Percentiles rank a stretch among this genome's conserved stretches.
phyloP scores from a whole-genome alignment of 2,329 filamentous ascomycete genomes.

The Beauveria sp. region DNA sequence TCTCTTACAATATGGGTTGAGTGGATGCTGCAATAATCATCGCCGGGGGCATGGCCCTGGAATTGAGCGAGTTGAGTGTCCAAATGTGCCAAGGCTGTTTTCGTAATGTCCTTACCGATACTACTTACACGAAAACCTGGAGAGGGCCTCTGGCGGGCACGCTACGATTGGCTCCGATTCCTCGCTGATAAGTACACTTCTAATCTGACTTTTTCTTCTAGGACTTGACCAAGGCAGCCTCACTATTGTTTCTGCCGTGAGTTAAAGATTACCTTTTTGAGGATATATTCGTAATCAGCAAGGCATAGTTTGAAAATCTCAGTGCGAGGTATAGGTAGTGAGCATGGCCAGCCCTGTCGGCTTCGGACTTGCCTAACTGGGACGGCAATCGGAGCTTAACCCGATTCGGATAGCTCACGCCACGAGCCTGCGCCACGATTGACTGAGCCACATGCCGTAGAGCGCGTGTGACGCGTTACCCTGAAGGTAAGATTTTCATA shows the following conservation, averaged over 20 bases:
- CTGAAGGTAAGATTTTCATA: background rate
- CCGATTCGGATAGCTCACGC: slow-evolving; percentile 11
- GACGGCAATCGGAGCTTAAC: slow-evolving; percentile 8
- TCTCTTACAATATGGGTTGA: background rate
- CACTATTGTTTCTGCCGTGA: background rate
- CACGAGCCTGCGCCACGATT: slow-evolving; percentile 4
- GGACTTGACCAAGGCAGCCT: background rate
- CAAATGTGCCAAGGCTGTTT: background rate
- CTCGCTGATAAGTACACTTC: background rate
- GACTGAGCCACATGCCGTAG: slow-evolving; percentile 1
- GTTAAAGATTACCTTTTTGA: background rate
- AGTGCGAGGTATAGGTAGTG: too few relatives aligned
- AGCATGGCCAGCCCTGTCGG: background rate
- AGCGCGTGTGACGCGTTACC: background rate
- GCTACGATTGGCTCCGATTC: background rate
- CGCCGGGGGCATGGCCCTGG: too few relatives aligned
- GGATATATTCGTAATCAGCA: background rate
- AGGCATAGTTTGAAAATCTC: background rate
- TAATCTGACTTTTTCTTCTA: too few relatives aligned
- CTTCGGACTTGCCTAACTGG: slow-evolving; percentile 3
- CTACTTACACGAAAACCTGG: background rate
- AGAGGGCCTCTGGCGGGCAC: background rate
- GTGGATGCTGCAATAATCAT: background rate
- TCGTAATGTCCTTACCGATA: background rate
- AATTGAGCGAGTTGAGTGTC: background rate